Conservation (phyloP, 202 grass and related monocot genomes). For the Carex arenaria region DNA sequence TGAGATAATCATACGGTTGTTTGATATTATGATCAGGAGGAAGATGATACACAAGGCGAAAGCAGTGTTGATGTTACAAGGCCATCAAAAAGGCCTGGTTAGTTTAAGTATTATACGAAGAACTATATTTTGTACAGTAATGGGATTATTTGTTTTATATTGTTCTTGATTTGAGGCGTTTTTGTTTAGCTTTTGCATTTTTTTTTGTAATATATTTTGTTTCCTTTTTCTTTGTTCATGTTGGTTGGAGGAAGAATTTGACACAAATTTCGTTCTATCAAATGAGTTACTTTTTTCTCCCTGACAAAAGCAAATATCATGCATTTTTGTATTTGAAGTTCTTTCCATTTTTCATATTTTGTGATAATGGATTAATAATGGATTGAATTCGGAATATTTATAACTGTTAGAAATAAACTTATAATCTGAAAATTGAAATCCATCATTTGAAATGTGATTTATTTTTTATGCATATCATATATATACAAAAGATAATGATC, state of each 20-base stretch:
- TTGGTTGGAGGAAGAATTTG: conserved; percentile 3
- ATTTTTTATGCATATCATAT: background rate
- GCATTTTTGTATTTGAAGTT: conserved; percentile 1
- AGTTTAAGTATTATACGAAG: conserved; percentile 7
- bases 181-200: background rate
- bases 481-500: background rate
- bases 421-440: background rate
- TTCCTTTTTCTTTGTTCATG: background rate
- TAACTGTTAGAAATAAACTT: background rate
- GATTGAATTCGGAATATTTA: background rate
- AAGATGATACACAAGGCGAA: conserved; percentile 52
- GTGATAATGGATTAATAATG: background rate
- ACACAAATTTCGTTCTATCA: background rate
- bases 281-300: background rate
- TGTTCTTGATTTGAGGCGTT: background rate
- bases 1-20: conserved; percentile 1
- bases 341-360: background rate
- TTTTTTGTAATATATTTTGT: background rate
- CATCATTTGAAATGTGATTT: background rate
- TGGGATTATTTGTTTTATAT: background rate
- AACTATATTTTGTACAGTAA: conserved; percentile 15
- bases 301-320: background rate
- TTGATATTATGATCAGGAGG: conserved; percentile 38
- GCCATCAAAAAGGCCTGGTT: conserved; percentile 52
- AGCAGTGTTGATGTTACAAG: conserved; percentile 43